phyloP scores from a whole-genome alignment of 768 basidiomycete species.

The Rhodotorula paludigena region DNA sequence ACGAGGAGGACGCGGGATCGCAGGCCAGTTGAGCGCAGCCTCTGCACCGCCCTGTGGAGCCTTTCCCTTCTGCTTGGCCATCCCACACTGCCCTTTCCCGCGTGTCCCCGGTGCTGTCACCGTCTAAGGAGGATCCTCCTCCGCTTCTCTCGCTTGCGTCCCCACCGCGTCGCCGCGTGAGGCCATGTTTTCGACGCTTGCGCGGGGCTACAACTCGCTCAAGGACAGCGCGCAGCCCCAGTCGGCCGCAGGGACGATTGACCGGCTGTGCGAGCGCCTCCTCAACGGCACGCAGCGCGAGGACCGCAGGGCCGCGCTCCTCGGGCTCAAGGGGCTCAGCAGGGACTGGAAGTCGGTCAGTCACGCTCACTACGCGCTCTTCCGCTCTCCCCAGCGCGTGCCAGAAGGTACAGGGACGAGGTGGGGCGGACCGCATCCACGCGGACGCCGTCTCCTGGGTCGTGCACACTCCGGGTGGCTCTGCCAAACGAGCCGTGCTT shows the following conservation, averaged over 20 bases:
- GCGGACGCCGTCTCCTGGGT: too few relatives aligned
- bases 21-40: constrained; percentile 13
- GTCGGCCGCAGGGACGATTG: constrained; percentile 56
- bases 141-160: not conserved
- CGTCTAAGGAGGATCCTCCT: too few relatives aligned
- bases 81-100: too few relatives aligned
- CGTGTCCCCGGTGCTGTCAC: too few relatives aligned
- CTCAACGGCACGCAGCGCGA: constrained; percentile 83
- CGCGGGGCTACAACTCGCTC: constrained; percentile 23
- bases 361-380: not conserved
- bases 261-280: constrained; percentile 78
- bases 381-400: not conserved
- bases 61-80: not conserved
- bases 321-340: constrained; percentile 84
- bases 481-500: too few relatives aligned
- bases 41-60: not conserved
- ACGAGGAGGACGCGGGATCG: not conserved
- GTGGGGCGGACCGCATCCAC: not conserved
- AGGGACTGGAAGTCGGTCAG: constrained; percentile 73
- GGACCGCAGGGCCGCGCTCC: constrained; percentile 86
- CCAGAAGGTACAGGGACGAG: not conserved
- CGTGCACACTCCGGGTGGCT: too few relatives aligned
- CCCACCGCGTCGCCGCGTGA: not conserved
- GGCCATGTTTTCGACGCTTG: constrained; percentile 29
- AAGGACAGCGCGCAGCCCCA: constrained; percentile 3